Evolutionary conservation across 345 rosid species (phyloP).

Genomic region (Theobroma cacao): DNA sequence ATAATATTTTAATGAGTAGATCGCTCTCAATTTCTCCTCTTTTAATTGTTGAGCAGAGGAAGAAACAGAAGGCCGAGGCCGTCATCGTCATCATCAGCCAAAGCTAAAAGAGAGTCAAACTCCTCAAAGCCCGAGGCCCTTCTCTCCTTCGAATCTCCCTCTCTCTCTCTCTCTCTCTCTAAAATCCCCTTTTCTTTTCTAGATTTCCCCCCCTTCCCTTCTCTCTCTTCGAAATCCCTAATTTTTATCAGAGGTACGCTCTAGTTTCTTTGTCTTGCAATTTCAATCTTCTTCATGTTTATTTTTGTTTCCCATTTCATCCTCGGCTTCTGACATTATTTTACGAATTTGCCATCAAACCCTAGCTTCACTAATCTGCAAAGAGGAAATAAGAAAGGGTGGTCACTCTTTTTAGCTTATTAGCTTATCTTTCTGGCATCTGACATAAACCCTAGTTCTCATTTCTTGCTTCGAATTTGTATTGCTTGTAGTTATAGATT

Average conservation of each 20-base stretch:
- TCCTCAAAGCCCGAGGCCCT: conserved; percentile 33
- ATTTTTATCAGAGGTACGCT: conserved; percentile 29
- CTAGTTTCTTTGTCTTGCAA: not conserved
- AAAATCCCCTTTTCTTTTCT: conserved; percentile 10
- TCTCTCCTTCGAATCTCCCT: conserved; percentile 17
- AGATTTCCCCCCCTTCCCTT: conserved; percentile 6
- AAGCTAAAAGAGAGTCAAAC: conserved; percentile 46
- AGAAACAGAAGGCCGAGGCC: conserved; percentile 17
- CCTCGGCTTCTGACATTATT: conserved; percentile 5
- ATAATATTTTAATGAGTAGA: conserved; percentile 10
- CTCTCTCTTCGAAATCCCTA: conserved; percentile 22
- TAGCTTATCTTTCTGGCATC: conserved; percentile 15
- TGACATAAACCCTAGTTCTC: conserved; percentile 48
- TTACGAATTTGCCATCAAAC: conserved; percentile 48
- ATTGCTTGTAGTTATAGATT: conserved; percentile 18
- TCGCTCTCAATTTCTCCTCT: conserved; percentile 8
- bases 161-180: not conserved
- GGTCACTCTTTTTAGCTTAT: not conserved
- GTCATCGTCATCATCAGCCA: conserved; percentile 28
- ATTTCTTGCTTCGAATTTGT: conserved; percentile 7
- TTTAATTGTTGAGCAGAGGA: conserved; percentile 19
- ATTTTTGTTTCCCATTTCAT: conserved; percentile 2
- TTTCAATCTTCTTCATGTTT: not conserved
- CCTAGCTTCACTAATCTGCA: conserved; percentile 35
- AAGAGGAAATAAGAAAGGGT: not conserved